phyloP scores from a whole-genome alignment of 257 asterid genomes.

The Rubia yunnanensis region DNA sequence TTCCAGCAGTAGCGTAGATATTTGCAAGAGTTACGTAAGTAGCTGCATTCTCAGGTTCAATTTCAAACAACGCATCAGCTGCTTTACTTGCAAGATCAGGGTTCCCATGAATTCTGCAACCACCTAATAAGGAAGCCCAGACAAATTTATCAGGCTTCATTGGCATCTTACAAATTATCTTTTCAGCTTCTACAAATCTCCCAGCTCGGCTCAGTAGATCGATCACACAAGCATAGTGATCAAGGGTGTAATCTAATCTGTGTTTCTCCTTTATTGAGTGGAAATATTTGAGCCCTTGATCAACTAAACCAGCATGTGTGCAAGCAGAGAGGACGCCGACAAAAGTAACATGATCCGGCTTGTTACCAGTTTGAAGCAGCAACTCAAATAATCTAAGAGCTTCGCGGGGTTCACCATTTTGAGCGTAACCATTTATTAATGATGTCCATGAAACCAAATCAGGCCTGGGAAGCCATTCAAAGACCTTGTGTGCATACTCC shows the following conservation, averaged over 20 bases:
- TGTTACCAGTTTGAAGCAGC: background rate
- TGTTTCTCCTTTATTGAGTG: background rate
- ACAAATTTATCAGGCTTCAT: background rate
- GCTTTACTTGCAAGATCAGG: background rate
- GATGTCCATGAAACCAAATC: background rate
- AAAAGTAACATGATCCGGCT: background rate
- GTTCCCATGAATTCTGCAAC: background rate
- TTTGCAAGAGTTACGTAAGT: too few species aligned
- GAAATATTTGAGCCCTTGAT: background rate
- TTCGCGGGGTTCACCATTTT: background rate
- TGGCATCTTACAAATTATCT: background rate
- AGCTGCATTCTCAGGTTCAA: too few species aligned
- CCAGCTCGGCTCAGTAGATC: background rate
- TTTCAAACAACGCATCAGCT: too few species aligned
- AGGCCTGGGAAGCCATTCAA: background rate
- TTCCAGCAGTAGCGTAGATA: too few species aligned
- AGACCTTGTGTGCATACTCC: background rate
- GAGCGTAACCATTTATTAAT: background rate
- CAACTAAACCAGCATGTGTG: background rate
- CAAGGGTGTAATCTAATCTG: background rate
- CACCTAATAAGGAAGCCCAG: background rate
- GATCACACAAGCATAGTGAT: background rate
- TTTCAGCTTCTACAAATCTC: background rate
- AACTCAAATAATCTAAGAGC: background rate
- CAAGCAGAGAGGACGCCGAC: background rate